These are phyloP conservation scores for Kwoniella sp. DNA, from an alignment of 768 basidiomycete species.

Conservation along the genomic window DNA sequence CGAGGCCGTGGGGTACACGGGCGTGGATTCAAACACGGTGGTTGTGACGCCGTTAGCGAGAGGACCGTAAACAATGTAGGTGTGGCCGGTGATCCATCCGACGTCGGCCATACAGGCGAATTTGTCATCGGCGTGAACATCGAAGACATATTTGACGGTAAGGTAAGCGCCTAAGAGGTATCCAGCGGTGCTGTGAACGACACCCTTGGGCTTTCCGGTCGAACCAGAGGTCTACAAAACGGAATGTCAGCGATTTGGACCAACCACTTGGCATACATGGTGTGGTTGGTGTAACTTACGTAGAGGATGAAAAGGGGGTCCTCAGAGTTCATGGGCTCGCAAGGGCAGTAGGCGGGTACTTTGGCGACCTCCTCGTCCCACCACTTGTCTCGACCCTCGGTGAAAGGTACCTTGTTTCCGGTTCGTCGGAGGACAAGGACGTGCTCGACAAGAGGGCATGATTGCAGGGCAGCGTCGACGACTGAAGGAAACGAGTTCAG, in stretches of 20 bases:
- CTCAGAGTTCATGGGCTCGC: slow-evolving; percentile 84
- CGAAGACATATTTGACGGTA: slow-evolving; percentile 96
- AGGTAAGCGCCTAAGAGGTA: slow-evolving; percentile 90
- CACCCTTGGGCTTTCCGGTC: slow-evolving; percentile 95
- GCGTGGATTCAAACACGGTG: slow-evolving; percentile 90
- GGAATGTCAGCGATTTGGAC: not conserved
- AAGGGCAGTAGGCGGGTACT: slow-evolving; percentile 84
- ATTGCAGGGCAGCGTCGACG: slow-evolving; percentile 84
- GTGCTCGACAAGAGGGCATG: slow-evolving; percentile 81
- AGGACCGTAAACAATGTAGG: slow-evolving; percentile 95
- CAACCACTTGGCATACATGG: no score
- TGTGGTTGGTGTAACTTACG: no score
- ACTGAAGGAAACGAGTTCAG: no score
- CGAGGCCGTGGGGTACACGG: slow-evolving; percentile 91
- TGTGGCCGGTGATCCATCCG: slow-evolving; percentile 98
- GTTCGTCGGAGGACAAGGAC: slow-evolving; percentile 87
- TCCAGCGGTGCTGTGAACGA: slow-evolving; percentile 65
- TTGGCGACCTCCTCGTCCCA: slow-evolving; percentile 90
- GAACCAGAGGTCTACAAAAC: slow-evolving; percentile 80
- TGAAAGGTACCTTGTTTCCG: slow-evolving; percentile 78
- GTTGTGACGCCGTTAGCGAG: slow-evolving; percentile 61
- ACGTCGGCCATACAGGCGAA: slow-evolving; percentile 99
- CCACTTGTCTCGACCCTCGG: slow-evolving; percentile 84
- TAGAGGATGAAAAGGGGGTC: slow-evolving; percentile 99
- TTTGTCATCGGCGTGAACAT: slow-evolving; percentile 91